A percentile compares a stretch with the other conserved stretches of the same genome.
Conservation (phyloP, 257 asterid genomes). For the Nyctanthes arbortristis region DNA sequence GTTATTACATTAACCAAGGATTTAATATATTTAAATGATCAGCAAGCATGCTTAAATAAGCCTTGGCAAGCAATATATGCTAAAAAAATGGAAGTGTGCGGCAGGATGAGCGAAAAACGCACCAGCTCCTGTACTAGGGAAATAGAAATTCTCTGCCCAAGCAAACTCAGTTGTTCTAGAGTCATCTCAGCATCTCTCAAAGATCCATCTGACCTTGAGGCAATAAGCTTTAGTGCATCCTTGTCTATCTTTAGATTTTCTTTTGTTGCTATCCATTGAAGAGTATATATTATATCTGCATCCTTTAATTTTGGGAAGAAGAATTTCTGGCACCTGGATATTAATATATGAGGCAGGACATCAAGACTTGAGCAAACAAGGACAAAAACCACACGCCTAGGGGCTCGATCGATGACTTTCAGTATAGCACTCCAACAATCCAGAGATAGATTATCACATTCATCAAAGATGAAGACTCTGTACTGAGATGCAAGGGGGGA, state of each 20-base stretch:
- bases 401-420: slow-evolving; percentile 43
- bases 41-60: not conserved
- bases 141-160: slow-evolving; percentile 45
- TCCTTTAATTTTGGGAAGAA: slow-evolving; percentile 53
- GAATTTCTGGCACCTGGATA: slow-evolving; percentile 59
- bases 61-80: not conserved
- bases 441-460: slow-evolving; percentile 40
- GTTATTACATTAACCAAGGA: not conserved
- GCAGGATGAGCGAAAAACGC: not conserved
- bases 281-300: slow-evolving; percentile 46
- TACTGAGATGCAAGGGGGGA: slow-evolving; percentile 38
- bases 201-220: slow-evolving; percentile 53
- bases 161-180: slow-evolving; percentile 51
- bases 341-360: slow-evolving; percentile 45
- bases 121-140: slow-evolving; percentile 53
- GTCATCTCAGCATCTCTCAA: slow-evolving; percentile 61
- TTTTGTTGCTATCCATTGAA: slow-evolving; percentile 46
- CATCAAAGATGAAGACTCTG: slow-evolving; percentile 46
- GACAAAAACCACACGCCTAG: slow-evolving; percentile 46
- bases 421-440: slow-evolving; percentile 50
- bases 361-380: slow-evolving; percentile 52
- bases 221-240: slow-evolving; percentile 52
- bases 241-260: slow-evolving; percentile 46
- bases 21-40: not conserved
- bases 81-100: too few relatives aligned